phyloP scores from a whole-genome alignment of 2,329 filamentous ascomycete genomes.

The Colletotrichum camelliae region DNA sequence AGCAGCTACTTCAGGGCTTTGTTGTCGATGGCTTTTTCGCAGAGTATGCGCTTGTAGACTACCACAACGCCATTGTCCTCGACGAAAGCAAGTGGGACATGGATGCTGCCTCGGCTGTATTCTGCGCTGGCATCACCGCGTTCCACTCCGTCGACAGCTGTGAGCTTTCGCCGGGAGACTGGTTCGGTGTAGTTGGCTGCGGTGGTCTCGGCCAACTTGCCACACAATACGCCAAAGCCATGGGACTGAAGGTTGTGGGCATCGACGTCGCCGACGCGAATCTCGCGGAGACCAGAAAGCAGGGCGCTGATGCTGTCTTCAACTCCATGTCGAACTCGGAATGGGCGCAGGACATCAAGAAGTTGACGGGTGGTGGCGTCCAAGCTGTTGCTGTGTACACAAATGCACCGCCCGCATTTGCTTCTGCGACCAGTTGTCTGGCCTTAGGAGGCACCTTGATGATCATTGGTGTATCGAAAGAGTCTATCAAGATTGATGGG shows the following conservation, averaged over 20 bases:
- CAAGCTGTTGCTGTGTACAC: conserved; percentile 48
- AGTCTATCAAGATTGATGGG: conserved; percentile 38
- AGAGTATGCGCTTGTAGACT: conserved; percentile 51
- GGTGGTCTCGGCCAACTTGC: conserved; percentile 52
- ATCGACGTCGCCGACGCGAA: conserved; percentile 49
- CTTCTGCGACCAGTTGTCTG: conserved; percentile 38
- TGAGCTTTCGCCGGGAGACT: conserved; percentile 38
- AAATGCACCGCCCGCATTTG: conserved; percentile 40
- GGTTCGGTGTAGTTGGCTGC: conserved; percentile 48
- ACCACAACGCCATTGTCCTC: conserved; percentile 46
- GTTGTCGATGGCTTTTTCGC: conserved; percentile 49
- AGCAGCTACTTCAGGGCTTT: conserved; percentile 47
- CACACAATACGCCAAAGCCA: conserved; percentile 50
- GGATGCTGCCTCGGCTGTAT: conserved; percentile 43
- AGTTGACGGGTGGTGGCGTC: conserved; percentile 43
- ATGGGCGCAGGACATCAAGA: conserved; percentile 43
- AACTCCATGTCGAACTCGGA: conserved; percentile 43
- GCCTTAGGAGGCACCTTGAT: conserved; percentile 43
- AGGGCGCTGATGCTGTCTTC: conserved; percentile 46
- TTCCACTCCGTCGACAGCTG: conserved; percentile 44
- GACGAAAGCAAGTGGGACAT: conserved; percentile 38
- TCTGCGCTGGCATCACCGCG: conserved; percentile 56
- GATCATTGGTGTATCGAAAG: conserved; percentile 45
- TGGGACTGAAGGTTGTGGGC: conserved; percentile 46
- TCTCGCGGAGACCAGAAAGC: conserved; percentile 40